Conservation (phyloP, 495 filamentous ascomycete species). For the Aspergillus mulundensis region DNA sequence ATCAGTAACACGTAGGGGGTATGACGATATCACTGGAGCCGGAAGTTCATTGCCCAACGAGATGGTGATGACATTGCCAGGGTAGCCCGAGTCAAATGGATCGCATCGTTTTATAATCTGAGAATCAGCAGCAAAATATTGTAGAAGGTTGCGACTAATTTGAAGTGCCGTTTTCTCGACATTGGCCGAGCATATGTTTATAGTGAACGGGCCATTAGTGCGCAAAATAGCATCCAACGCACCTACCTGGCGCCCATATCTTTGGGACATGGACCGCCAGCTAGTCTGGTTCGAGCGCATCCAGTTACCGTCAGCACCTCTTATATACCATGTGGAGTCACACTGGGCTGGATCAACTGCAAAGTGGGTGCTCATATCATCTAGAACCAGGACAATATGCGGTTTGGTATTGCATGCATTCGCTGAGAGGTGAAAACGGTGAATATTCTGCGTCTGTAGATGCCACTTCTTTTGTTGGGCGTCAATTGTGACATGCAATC, state of each 20-base stretch:
- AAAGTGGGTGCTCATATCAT: conserved; percentile 14
- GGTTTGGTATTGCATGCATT: background rate
- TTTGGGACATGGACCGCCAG: conserved; percentile 26
- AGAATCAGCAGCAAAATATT: conserved; percentile 57
- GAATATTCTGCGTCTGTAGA: conserved; percentile 37
- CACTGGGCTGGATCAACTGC: conserved; percentile 7
- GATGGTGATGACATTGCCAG: conserved; percentile 35
- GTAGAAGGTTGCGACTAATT: conserved; percentile 55
- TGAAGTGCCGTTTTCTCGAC: conserved; percentile 42
- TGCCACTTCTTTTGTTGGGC: conserved; percentile 20
- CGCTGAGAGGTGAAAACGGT: conserved; percentile 32
- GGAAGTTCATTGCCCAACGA: conserved; percentile 18
- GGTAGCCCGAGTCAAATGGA: background rate
- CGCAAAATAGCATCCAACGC: conserved; percentile 49
- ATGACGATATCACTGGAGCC: background rate
- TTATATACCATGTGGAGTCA: conserved; percentile 14
- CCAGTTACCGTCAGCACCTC: conserved; percentile 15
- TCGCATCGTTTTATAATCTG: conserved; percentile 27
- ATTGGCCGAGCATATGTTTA: conserved; percentile 28
- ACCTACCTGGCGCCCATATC: conserved; percentile 45
- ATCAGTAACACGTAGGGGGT: conserved; percentile 19
- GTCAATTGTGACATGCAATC: conserved; percentile 25
- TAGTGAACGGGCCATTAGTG: conserved; percentile 40
- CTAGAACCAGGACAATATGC: conserved; percentile 22
- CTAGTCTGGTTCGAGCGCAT: conserved; percentile 12